Evolutionary conservation across 2,329 filamentous ascomycete species (phyloP).

Genomic region (Ophiostoma pallidulum): DNA sequence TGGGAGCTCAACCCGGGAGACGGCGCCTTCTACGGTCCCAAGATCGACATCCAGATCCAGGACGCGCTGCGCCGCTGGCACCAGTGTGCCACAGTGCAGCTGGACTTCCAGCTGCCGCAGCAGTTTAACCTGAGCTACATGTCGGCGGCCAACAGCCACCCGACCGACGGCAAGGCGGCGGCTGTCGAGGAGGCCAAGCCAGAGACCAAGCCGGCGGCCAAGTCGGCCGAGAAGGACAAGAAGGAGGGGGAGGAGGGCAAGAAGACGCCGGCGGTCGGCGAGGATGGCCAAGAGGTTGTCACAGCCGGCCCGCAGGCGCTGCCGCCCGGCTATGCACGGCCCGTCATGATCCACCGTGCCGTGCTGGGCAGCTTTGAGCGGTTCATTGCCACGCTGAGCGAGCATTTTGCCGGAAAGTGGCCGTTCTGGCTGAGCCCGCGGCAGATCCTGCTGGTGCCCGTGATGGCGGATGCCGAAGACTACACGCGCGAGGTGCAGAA

Average conservation of each 20-base stretch:
- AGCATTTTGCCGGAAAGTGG: conserved; percentile 83
- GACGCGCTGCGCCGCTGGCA: conserved; percentile 74
- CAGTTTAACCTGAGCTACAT: conserved; percentile 19
- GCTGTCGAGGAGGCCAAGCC: conserved; percentile 8
- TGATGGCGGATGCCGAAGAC: conserved; percentile 60
- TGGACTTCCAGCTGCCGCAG: conserved; percentile 61
- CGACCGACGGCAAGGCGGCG: neutral
- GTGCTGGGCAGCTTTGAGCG: conserved; percentile 61
- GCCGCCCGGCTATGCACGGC: conserved; percentile 62
- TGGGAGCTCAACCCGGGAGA: conserved; percentile 95
- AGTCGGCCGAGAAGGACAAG: conserved; percentile 3
- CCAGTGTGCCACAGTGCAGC: conserved; percentile 85
- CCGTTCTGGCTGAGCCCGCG: conserved; percentile 83
- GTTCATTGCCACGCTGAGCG: conserved; percentile 65
- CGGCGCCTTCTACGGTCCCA: conserved; percentile 95
- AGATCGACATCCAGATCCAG: conserved; percentile 93
- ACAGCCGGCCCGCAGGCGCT: conserved; percentile 38
- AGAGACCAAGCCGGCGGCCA: conserved; percentile 8
- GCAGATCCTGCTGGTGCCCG: conserved; percentile 70
- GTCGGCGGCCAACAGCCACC: conserved; percentile 20
- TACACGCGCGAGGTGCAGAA: conserved; percentile 67
- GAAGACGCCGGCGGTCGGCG: conserved; percentile 11
- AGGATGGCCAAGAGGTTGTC: conserved; percentile 30
- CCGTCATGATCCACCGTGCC: conserved; percentile 80
- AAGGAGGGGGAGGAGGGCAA: neutral